These are phyloP conservation scores for Plasmodium sp. DNA, from an alignment of 169 alveolate species.

Conservation along the genomic window DNA sequence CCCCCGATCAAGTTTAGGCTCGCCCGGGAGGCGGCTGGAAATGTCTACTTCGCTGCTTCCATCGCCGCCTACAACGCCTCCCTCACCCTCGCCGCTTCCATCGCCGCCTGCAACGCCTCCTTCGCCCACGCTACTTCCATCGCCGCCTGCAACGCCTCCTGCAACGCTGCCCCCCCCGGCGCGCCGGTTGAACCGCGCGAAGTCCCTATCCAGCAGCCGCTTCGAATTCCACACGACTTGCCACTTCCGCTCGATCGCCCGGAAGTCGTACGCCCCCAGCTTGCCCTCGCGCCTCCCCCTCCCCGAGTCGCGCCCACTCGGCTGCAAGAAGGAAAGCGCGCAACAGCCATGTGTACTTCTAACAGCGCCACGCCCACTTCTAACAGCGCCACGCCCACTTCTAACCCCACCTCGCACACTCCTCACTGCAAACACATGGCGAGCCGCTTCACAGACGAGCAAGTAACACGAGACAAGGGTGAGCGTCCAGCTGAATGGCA, in stretches of 20 bases:
- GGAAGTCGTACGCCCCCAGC: slow-evolving; percentile 5
- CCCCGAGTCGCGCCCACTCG: background rate
- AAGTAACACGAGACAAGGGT: background rate
- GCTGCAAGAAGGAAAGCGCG: background rate
- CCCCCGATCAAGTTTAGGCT: background rate
- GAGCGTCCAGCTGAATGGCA: background rate
- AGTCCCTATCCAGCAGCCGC: slow-evolving; percentile 35
- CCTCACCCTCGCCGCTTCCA: background rate
- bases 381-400: no score
- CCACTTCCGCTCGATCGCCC: slow-evolving; percentile 38
- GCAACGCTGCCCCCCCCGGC: background rate
- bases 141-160: background rate
- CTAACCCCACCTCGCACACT: background rate
- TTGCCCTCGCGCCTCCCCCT: background rate
- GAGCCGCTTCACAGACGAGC: background rate
- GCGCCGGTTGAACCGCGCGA: background rate
- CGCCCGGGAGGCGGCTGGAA: no score
- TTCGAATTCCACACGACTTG: slow-evolving; percentile 64
- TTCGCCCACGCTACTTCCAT: background rate
- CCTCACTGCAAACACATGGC: background rate
- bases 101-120: background rate
- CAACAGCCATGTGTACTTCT: no score
- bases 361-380: no score
- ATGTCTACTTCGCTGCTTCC: background rate
- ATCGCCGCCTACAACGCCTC: background rate